These are phyloP conservation scores for Raffaelea albimanens DNA, from an alignment of 2,329 filamentous ascomycete genomes.

Conservation along the genomic window DNA sequence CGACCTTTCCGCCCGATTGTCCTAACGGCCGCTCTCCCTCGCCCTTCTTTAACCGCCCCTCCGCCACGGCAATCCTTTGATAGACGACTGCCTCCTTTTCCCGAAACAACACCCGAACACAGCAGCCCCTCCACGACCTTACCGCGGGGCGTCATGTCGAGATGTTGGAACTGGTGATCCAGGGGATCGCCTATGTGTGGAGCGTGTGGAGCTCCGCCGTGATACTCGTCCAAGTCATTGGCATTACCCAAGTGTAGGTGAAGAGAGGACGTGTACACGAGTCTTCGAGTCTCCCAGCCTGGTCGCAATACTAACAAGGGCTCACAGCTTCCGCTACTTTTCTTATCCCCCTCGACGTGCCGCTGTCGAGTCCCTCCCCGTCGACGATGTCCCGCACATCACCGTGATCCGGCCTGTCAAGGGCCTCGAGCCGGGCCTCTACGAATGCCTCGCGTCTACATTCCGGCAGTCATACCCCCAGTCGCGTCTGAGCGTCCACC, in stretches of 20 bases:
- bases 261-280: too few relatives aligned
- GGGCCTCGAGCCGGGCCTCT: slow-evolving; percentile 79
- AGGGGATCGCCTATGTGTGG: slow-evolving; percentile 7
- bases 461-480: slow-evolving; percentile 74
- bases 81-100: too few relatives aligned
- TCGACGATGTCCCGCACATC: slow-evolving; percentile 60
- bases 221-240: slow-evolving; percentile 44
- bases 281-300: too few relatives aligned
- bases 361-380: slow-evolving; percentile 38
- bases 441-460: slow-evolving; percentile 82
- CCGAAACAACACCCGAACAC: too few relatives aligned
- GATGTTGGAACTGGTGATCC: slow-evolving; percentile 7
- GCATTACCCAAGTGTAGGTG: slow-evolving; percentile 47
- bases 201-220: slow-evolving; percentile 41
- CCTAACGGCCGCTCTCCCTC: too few relatives aligned
- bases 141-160: slow-evolving; percentile 2
- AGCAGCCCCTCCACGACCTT: too few relatives aligned
- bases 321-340: slow-evolving; percentile 48
- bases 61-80: too few relatives aligned
- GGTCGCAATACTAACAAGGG: slow-evolving; percentile 14
- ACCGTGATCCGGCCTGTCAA: slow-evolving; percentile 92
- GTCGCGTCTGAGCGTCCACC: slow-evolving; percentile 65
- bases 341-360: slow-evolving; percentile 38
- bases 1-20: too few relatives aligned
- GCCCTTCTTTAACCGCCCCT: too few relatives aligned